phyloP scores from a whole-genome alignment of 768 basidiomycete genomes.

The Amanita pseudoporphyria region DNA sequence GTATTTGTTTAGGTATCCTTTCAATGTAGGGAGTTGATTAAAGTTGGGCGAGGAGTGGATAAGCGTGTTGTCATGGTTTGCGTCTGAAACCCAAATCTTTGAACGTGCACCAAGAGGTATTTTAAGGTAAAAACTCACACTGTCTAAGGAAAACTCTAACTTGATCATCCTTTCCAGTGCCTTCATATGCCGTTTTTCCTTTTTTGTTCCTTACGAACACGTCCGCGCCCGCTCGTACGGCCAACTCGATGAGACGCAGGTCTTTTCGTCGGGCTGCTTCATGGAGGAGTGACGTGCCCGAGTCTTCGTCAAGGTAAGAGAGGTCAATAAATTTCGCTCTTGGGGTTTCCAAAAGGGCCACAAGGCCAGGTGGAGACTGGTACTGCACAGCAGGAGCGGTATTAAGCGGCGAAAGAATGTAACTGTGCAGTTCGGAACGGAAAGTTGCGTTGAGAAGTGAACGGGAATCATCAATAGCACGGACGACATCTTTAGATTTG shows the following conservation, averaged over 20 bases:
- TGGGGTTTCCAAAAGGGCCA: constrained; percentile 57
- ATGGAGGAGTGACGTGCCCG: constrained; percentile 73
- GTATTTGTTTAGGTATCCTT: constrained; percentile 85
- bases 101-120: neutral
- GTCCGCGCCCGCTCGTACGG: constrained; percentile 78
- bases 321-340: constrained; percentile 67
- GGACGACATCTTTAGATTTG: constrained; percentile 51
- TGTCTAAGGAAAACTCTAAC: constrained; percentile 78
- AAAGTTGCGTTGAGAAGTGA: constrained; percentile 67
- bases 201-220: constrained; percentile 75
- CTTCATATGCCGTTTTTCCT: constrained; percentile 62
- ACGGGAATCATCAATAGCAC: constrained; percentile 69
- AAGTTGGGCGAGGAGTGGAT: constrained; percentile 30
- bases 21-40: constrained; percentile 50
- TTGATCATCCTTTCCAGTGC: constrained; percentile 68
- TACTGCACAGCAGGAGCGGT: constrained; percentile 29
- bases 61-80: constrained; percentile 70
- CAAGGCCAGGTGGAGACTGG: constrained; percentile 17
- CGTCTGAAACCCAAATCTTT: constrained; percentile 34
- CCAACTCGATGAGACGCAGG: constrained; percentile 73
- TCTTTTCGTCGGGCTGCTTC: constrained; percentile 81
- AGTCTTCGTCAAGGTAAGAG: constrained; percentile 68
- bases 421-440: constrained; percentile 61
- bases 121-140: constrained; percentile 37
- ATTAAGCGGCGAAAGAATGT: constrained; percentile 49